phyloP scores from a whole-genome alignment of 192 early-diverging fungal genomes.

The Powellomyces hirtus region DNA sequence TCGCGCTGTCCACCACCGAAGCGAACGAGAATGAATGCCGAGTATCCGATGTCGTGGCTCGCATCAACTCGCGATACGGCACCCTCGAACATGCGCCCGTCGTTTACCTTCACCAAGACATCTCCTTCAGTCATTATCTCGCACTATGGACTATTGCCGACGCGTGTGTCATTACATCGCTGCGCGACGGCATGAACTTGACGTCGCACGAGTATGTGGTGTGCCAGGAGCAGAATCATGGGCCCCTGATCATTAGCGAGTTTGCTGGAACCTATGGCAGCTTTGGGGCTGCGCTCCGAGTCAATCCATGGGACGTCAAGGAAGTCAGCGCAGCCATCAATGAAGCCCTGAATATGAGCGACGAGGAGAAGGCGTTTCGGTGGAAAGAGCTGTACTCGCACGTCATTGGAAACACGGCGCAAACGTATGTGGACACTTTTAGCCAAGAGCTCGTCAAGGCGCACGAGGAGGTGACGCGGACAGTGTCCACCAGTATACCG shows the following conservation, averaged over 20 bases:
- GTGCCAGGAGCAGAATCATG: conserved; percentile 50
- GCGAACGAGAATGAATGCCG: conserved; percentile 85
- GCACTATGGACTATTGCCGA: conserved; percentile 56
- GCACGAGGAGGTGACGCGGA: conserved; percentile 36
- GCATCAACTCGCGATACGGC: conserved; percentile 91
- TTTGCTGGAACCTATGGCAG: conserved; percentile 60
- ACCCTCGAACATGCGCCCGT: conserved; percentile 89
- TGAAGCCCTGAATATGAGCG: conserved; percentile 41
- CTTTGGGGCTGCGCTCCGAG: conserved; percentile 52
- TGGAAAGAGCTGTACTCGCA: conserved; percentile 50
- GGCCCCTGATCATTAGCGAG: conserved; percentile 57
- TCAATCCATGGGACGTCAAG: conserved; percentile 57
- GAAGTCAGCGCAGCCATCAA: conserved; percentile 47
- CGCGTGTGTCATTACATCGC: conserved; percentile 54
- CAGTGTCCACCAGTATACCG: conserved; percentile 42
- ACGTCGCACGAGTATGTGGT: conserved; percentile 60
- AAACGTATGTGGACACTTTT: conserved; percentile 47
- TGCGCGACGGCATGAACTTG: conserved; percentile 62
- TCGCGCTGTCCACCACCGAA: conserved; percentile 87
- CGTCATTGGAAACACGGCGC: conserved; percentile 42
- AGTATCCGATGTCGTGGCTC: conserved; percentile 84
- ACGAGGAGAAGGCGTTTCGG: conserved; percentile 45
- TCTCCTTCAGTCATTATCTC: conserved; percentile 51
- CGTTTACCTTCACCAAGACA: conserved; percentile 65
- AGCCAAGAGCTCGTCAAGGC: conserved; percentile 32